A percentile compares a stretch with the other conserved stretches of the same genome.
phyloP scores from a whole-genome alignment of 2,329 filamentous ascomycete genomes.

The Graphilbum fragrans region DNA sequence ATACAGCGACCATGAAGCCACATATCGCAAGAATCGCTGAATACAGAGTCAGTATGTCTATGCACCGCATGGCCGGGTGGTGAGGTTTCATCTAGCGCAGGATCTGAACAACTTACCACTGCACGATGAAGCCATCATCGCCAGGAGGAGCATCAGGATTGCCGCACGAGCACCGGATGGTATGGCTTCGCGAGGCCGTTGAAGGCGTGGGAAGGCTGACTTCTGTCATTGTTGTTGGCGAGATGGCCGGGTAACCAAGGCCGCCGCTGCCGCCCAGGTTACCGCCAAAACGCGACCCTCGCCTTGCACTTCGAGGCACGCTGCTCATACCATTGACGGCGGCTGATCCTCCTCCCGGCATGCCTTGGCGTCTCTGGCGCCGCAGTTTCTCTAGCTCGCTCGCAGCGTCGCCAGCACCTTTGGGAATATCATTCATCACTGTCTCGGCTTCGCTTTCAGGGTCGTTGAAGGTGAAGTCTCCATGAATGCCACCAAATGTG shows the following conservation, averaged over 20 bases:
- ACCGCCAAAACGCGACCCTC: slow-evolving; percentile 4
- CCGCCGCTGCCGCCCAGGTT: slow-evolving; percentile 11
- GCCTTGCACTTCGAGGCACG: slow-evolving; percentile 4
- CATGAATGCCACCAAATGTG: slow-evolving; percentile 17
- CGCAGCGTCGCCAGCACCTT: slow-evolving; percentile 38
- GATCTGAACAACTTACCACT: slow-evolving; percentile 37
- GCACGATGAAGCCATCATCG: slow-evolving; percentile 45
- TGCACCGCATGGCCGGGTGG: not conserved
- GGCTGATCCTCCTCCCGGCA: slow-evolving; percentile 3
- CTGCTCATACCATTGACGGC: slow-evolving; percentile 6
- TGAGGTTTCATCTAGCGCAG: not conserved
- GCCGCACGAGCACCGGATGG: slow-evolving; percentile 46
- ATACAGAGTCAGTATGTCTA: not conserved
- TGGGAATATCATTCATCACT: slow-evolving; percentile 32
- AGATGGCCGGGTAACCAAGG: slow-evolving; percentile 20
- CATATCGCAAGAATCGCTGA: slow-evolving; percentile 52
- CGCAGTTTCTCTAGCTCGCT: slow-evolving; percentile 48
- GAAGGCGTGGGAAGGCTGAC: slow-evolving; percentile 33
- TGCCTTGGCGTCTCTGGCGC: slow-evolving; percentile 22
- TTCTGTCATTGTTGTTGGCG: slow-evolving; percentile 39
- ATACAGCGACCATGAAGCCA: slow-evolving; percentile 53
- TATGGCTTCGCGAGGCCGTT: slow-evolving; percentile 25
- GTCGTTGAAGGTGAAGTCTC: slow-evolving; percentile 18
- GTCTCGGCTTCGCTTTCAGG: slow-evolving; percentile 49
- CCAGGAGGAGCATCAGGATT: slow-evolving; percentile 26